Base-by-base conservation (phyloP, 2,329 filamentous ascomycete species). In the Didymella glomerata region DNA sequence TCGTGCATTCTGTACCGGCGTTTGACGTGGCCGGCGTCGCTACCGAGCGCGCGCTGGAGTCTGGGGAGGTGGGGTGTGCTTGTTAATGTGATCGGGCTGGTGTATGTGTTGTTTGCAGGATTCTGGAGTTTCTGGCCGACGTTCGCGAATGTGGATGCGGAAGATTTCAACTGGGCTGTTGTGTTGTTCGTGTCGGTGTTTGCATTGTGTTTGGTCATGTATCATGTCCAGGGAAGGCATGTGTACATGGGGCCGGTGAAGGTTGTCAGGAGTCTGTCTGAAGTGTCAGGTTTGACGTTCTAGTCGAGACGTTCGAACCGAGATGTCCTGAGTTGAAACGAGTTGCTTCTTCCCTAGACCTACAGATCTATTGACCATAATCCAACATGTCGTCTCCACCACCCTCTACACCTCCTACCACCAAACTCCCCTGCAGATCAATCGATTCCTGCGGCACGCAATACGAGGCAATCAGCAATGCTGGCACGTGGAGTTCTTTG, bases 111-210 rank as follows among this genome's bases (percentile, higher is more conserved):
- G 30, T 78, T 73, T 66, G 62, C 67, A 7, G 72, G 76, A 51
- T 77, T 79, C 63, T 80, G 76, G 76, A 69, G 68, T 9, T 74
- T 77, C 62, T 79, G 77, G 77, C 70, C 70, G 4, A 61, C 60
- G 18, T 56, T 36, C 9, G 61, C 60, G 45, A 45, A 55, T 2
- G 53, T 65, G 2, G 61, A 48, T 7, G 38, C 48, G 36, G 47
- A 62, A 46, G 62, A 41, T 40, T 67, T 70, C 38, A 68, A 72
- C 41, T 69, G 65, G 66, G 50, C 56, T 24, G 54, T 58, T 2
- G 48, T 58, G 7, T 42, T 66, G 34, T 64, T 62, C n/a, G 38
- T 52, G 3, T 32, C 53, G 3, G 57, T 61, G 4, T 50, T 61
- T 4, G 30, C 49, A 4, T 3, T 55, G 20, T 49, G 49, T 13